A percentile compares a stretch with the other conserved stretches of the same genome.
phyloP scores from a whole-genome alignment of 2,329 filamentous ascomycete genomes.

The Pyrenophora seminiperda region DNA sequence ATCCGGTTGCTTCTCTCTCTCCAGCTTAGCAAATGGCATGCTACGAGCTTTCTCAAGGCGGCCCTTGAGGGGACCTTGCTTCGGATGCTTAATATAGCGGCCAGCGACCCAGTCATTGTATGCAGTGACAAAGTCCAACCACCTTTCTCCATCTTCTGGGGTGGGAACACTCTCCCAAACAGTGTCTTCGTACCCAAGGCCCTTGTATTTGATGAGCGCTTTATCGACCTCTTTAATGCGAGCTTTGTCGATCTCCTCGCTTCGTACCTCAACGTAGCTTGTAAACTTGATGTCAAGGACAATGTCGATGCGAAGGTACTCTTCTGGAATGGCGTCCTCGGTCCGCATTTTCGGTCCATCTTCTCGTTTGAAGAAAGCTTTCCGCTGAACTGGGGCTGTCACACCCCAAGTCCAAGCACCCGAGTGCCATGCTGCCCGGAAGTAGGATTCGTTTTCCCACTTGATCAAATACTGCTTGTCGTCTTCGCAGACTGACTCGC shows the following conservation, averaged over 20 bases:
- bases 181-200: slow-evolving; percentile 84
- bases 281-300: slow-evolving; percentile 80
- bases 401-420: slow-evolving; percentile 87
- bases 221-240: slow-evolving; percentile 73
- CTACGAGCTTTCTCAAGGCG: slow-evolving; percentile 71
- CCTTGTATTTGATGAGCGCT: slow-evolving; percentile 88
- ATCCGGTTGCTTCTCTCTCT: slow-evolving; percentile 73
- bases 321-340: slow-evolving; percentile 83
- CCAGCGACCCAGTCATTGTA: slow-evolving; percentile 87
- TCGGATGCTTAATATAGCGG: slow-evolving; percentile 69
- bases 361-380: slow-evolving; percentile 75
- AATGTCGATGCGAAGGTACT: slow-evolving; percentile 84
- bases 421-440: slow-evolving; percentile 82
- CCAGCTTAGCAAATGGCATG: slow-evolving; percentile 68
- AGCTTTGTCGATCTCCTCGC: slow-evolving; percentile 71
- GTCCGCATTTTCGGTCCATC: slow-evolving; percentile 70
- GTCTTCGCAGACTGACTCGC: slow-evolving; percentile 68
- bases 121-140: slow-evolving; percentile 78
- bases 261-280: slow-evolving; percentile 61
- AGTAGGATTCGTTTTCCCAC: slow-evolving; percentile 82
- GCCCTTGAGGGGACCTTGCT: slow-evolving; percentile 62
- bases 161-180: slow-evolving; percentile 86
- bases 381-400: slow-evolving; percentile 66
- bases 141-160: slow-evolving; percentile 68
- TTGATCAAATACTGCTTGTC: slow-evolving; percentile 93